Conservation (phyloP, 345 rosid species). For the Rubroshorea leprosula region DNA sequence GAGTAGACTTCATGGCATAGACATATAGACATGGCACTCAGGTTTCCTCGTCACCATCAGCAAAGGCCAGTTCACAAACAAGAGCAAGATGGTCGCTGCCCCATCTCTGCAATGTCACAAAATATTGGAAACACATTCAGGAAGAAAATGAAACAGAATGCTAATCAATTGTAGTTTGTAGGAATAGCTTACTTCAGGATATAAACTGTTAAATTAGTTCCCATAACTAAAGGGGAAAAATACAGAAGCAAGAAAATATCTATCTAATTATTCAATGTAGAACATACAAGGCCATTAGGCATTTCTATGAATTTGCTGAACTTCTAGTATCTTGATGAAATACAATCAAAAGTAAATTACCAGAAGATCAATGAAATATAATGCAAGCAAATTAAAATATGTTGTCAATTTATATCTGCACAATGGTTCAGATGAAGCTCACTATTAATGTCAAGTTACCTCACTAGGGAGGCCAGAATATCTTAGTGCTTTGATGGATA, state of each 20-base stretch:
- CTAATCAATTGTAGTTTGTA: not conserved
- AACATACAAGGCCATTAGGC: too few species aligned
- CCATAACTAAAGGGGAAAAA: too few species aligned
- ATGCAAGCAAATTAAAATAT: not conserved
- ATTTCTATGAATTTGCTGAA: not conserved
- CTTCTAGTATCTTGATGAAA: too few species aligned
- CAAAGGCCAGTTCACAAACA: constrained; percentile 76
- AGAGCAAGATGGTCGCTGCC: constrained; percentile 98
- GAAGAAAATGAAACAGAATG: not conserved
- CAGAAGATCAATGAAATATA: not conserved
- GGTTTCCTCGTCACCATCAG: constrained; percentile 19
- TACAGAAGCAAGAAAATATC: too few species aligned
- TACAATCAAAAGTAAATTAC: not conserved
- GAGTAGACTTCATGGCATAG: not conserved
- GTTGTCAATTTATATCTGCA: not conserved
- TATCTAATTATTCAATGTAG: too few species aligned
- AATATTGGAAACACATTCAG: too few species aligned
- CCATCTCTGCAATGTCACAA: constrained; percentile 55
- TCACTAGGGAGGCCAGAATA: constrained; percentile 69
- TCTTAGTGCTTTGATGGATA: constrained; percentile 58
- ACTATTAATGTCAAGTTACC: constrained; percentile 32
- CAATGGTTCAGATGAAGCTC: not conserved
- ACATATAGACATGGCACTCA: not conserved
- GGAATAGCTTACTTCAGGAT: not conserved
- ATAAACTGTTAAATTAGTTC: too few species aligned